A percentile compares a stretch with the other conserved stretches of the same genome.
These are phyloP conservation scores for Thalassiosira profunda DNA, from an alignment of 108 stramenopile species.

Conservation along the genomic window DNA sequence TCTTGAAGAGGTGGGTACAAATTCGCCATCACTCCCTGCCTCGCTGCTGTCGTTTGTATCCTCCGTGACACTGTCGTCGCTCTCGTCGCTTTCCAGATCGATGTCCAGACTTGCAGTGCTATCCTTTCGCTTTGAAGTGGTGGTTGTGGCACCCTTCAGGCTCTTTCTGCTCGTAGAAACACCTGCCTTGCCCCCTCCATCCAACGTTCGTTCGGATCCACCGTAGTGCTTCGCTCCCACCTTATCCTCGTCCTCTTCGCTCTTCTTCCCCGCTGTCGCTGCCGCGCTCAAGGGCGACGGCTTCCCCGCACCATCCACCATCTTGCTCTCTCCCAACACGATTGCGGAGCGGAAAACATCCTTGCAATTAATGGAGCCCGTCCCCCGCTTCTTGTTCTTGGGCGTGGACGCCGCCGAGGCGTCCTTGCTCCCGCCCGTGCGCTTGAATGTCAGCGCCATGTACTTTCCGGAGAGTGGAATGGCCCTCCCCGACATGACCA, in stretches of 20 bases:
- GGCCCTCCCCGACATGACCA: constrained; percentile 36
- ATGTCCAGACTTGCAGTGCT: constrained; percentile 13
- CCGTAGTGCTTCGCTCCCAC: constrained; percentile 55
- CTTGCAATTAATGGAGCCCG: constrained; percentile 63
- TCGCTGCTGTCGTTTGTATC: constrained; percentile 21
- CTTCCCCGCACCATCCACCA: constrained; percentile 23
- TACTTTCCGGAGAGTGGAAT: constrained; percentile 43
- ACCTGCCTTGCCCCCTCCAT: constrained; percentile 53
- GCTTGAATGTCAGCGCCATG: constrained; percentile 39
- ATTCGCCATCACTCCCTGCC: constrained; percentile 40
- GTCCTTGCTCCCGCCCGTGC: constrained; percentile 44
- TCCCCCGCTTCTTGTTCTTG: constrained; percentile 49
- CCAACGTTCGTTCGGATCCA: constrained; percentile 73
- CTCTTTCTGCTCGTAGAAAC: constrained; percentile 1
- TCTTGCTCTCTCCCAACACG: constrained; percentile 62
- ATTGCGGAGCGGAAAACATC: constrained; percentile 73
- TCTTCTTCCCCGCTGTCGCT: not conserved
- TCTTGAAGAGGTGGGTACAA: constrained; percentile 41
- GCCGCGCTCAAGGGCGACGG: not conserved
- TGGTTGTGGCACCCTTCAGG: not conserved
- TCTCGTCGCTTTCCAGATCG: constrained; percentile 4
- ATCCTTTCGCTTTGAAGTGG: constrained; percentile 7
- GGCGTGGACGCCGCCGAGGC: constrained; percentile 18
- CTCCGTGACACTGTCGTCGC: constrained; percentile 10
- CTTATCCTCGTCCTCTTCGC: not conserved